Evolutionary conservation across 1,284 basidiomycete genomes (phyloP).

Genomic region (Austroboletus rostrupii): DNA sequence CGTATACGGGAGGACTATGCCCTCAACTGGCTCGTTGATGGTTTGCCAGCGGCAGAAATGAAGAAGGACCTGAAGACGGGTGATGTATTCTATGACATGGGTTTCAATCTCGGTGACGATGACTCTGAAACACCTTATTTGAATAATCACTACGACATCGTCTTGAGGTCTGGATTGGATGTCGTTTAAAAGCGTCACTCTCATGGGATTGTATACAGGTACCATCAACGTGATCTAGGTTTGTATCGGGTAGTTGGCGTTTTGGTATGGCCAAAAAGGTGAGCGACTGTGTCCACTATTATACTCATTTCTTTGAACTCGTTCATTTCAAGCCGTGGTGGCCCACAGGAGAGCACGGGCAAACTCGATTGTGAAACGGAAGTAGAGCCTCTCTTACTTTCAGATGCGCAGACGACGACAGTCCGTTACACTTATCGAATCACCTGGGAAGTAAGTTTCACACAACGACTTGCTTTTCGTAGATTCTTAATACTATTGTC

Average conservation of each 20-base stretch:
- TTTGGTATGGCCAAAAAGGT: constrained; percentile 87
- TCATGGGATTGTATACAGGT: constrained; percentile 45
- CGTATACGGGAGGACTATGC: constrained; percentile 92
- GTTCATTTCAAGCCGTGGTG: constrained; percentile 48
- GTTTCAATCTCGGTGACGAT: constrained; percentile 75
- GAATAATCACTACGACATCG: constrained; percentile 90
- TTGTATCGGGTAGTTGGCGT: constrained; percentile 86
- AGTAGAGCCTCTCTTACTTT: constrained; percentile 52
- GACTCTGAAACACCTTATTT: constrained; percentile 61
- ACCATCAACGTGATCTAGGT: constrained; percentile 70
- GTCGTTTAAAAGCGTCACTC: not conserved
- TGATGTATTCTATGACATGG: constrained; percentile 89
- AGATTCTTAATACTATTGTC: constrained; percentile 8
- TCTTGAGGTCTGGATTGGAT: constrained; percentile 52
- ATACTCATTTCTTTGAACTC: constrained; percentile 2
- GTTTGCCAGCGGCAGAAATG: constrained; percentile 91
- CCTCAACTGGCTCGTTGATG: constrained; percentile 93
- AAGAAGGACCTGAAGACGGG: constrained; percentile 74
- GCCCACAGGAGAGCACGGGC: constrained; percentile 43
- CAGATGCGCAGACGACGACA: constrained; percentile 58
- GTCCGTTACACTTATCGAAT: constrained; percentile 90
- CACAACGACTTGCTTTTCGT: not conserved
- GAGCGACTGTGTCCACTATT: constrained; percentile 6
- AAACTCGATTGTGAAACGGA: constrained; percentile 38
- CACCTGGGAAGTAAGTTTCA: constrained; percentile 72